Evolutionary conservation across 2,329 filamentous ascomycete genomes (phyloP).

Genomic region (Rosellinia necatrix): DNA sequence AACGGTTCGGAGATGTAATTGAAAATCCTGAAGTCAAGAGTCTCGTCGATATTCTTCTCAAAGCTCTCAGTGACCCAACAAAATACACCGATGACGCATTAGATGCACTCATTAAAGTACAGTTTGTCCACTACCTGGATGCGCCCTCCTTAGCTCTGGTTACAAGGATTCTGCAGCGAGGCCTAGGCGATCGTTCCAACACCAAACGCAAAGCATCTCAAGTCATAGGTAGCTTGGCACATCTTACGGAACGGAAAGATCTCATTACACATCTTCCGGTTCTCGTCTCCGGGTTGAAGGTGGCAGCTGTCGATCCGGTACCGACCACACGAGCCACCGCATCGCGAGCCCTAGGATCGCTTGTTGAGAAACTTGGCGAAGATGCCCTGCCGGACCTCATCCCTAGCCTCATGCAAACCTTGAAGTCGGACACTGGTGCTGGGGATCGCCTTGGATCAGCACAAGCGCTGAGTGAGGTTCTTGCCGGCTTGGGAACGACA

Average conservation of each 20-base stretch:
- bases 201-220: conserved; percentile 97
- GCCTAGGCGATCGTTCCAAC: conserved; percentile 84
- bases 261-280: conserved; percentile 89
- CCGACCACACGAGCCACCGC: conserved; percentile 95
- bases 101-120: conserved; percentile 95
- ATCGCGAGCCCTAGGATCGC: conserved; percentile 90
- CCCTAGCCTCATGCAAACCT: conserved; percentile 93
- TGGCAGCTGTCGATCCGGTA: conserved; percentile 92
- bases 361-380: conserved; percentile 98
- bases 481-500: conserved; percentile 89
- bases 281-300: conserved; percentile 84
- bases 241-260: conserved; percentile 95
- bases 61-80: conserved; percentile 94
- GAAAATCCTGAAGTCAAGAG: conserved; percentile 96
- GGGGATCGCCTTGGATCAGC: conserved; percentile 95
- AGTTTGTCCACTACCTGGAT: conserved; percentile 97
- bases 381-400: conserved; percentile 97
- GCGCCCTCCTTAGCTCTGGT: conserved; percentile 93
- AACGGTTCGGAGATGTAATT: conserved; percentile 98
- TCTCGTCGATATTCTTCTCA: conserved; percentile 87
- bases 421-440: conserved; percentile 95
- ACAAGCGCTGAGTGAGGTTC: conserved; percentile 93
- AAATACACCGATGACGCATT: conserved; percentile 96
- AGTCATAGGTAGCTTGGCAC: conserved; percentile 96
- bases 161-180: conserved; percentile 92